Conservation (phyloP, 1,139 yeast genomes). For the Geotrichum phurueaensis region DNA sequence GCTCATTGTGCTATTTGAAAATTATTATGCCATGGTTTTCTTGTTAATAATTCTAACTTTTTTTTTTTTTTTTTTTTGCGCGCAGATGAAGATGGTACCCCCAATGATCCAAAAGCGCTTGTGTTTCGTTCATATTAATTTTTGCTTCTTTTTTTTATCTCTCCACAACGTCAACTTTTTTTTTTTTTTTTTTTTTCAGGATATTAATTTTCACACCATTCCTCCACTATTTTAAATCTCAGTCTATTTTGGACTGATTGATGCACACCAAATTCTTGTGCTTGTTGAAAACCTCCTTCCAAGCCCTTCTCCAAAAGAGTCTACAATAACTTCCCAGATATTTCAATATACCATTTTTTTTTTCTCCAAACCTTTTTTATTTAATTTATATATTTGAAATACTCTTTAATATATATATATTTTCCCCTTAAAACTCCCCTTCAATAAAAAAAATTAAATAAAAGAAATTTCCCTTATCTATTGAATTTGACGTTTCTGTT, state of each 20-base stretch:
- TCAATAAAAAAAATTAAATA: slow-evolving; percentile 1
- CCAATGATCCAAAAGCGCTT: slow-evolving; percentile 45
- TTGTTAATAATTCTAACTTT: background rate
- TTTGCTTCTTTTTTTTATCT: background rate
- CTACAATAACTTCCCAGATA: background rate
- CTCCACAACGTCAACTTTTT: background rate
- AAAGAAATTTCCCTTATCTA: background rate
- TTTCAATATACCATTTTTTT: background rate
- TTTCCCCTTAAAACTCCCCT: background rate
- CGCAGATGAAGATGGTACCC: slow-evolving; percentile 31
- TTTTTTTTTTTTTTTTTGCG: slow-evolving; percentile 1
- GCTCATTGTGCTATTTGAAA: too few relatives aligned
- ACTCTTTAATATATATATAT: background rate
- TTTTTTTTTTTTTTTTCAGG: background rate
- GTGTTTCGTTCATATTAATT: slow-evolving; percentile 34
- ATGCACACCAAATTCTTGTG: background rate
- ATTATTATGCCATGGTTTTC: background rate
- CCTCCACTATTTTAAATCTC: background rate
- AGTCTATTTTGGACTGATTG: background rate
- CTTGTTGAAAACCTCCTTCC: background rate
- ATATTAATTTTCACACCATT: background rate
- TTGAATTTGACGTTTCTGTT: slow-evolving; percentile 53
- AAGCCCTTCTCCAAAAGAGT: background rate
- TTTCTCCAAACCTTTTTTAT: background rate
- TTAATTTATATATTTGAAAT: background rate